phyloP scores from a whole-genome alignment of 2,329 filamentous ascomycete genomes.

The Didymella glomerata region DNA sequence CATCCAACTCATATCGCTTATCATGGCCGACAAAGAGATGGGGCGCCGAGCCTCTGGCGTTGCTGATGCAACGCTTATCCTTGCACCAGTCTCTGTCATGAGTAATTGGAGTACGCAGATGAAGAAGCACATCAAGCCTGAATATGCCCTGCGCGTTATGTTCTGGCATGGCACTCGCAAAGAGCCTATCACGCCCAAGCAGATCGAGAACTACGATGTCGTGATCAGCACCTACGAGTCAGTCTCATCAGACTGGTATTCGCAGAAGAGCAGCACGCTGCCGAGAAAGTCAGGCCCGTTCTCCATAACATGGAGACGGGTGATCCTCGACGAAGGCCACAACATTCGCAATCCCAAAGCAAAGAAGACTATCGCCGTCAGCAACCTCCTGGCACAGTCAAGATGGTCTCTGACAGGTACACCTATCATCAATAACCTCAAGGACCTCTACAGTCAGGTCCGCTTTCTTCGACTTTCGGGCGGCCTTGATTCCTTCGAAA shows the following conservation, averaged over 20 bases:
- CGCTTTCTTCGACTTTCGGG: constrained; percentile 80
- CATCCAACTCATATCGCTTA: constrained; percentile 81
- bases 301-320: constrained; percentile 75
- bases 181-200: constrained; percentile 57
- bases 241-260: constrained; percentile 70
- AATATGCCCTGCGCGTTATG: constrained; percentile 71
- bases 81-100: constrained; percentile 86
- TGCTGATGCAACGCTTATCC: constrained; percentile 73
- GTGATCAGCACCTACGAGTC: constrained; percentile 88
- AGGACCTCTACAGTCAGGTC: constrained; percentile 81
- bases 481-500: constrained; percentile 73
- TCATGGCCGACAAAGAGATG: constrained; percentile 65
- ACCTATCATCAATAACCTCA: constrained; percentile 82
- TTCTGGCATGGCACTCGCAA: constrained; percentile 75
- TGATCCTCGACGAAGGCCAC: constrained; percentile 63
- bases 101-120: constrained; percentile 90
- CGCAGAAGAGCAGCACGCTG: constrained; percentile 50
- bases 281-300: constrained; percentile 57
- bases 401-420: constrained; percentile 71
- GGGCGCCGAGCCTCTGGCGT: constrained; percentile 29
- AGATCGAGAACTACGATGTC: constrained; percentile 74
- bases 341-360: constrained; percentile 79
- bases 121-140: constrained; percentile 70
- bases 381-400: constrained; percentile 71
- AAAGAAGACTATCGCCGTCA: constrained; percentile 74